A percentile compares a stretch with the other conserved stretches of the same genome.
Evolutionary conservation across 192 early-diverging fungal genomes (phyloP).

Genomic region (Coemansia asiatica): DNA sequence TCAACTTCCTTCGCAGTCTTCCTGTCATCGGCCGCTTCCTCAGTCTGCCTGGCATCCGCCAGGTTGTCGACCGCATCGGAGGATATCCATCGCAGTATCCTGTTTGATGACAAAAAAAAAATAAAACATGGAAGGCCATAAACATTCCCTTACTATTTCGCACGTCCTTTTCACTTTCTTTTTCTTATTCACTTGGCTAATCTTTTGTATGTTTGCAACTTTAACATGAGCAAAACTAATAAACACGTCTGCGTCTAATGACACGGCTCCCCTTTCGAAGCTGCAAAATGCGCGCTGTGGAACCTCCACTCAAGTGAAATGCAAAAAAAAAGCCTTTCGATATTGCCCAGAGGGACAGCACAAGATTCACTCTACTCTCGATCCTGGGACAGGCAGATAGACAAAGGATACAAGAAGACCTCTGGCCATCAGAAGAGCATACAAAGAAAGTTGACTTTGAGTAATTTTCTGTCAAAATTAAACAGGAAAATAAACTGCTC

Average conservation of each 20-base stretch:
- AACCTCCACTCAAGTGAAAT: too few relatives aligned
- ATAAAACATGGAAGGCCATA: too few relatives aligned
- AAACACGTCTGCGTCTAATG: constrained; percentile 18
- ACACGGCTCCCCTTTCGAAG: constrained; percentile 31
- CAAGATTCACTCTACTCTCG: too few relatives aligned
- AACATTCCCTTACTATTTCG: too few relatives aligned
- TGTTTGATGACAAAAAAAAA: constrained; percentile 16
- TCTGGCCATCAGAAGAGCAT: too few relatives aligned
- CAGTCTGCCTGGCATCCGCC: constrained; percentile 79
- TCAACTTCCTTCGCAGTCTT: constrained; percentile 83
- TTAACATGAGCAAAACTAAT: constrained; percentile 25
- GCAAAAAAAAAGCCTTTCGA: too few relatives aligned
- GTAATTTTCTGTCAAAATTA: background rate
- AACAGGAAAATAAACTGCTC: background rate
- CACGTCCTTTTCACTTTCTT: background rate
- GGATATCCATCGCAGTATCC: constrained; percentile 49
- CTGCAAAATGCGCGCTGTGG: constrained; percentile 16
- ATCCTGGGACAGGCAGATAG: too few relatives aligned
- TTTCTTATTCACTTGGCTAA: background rate
- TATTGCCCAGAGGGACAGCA: too few relatives aligned
- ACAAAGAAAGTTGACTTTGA: background rate
- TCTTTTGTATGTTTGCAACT: constrained; percentile 28
- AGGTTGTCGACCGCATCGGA: constrained; percentile 58
- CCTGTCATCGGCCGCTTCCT: constrained; percentile 89
- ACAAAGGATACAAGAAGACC: too few relatives aligned